Base-by-base conservation (phyloP, 192 early-diverging fungal species). In the Funneliformis geosporum region DNA sequence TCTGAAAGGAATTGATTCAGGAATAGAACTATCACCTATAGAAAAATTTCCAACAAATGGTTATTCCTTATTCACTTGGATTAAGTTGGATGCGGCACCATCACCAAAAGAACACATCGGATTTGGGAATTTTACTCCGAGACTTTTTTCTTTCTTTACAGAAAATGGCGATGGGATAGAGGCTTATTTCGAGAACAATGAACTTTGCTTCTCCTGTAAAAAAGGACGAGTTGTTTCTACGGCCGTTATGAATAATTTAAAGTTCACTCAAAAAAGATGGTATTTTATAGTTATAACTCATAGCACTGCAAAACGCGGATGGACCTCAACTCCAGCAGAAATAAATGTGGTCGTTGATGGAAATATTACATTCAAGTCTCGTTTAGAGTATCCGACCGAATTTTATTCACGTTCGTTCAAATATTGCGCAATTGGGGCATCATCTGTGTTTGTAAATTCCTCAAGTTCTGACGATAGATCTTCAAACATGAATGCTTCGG, bases 11-110 rank as follows among this genome's bases (percentile, higher is more conserved):
- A 70, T n/a, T 1, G 67, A 70, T 23, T 79, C 77, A 38, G 77
- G 77, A 4, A 47, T 79, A 50, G 25, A 62, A 60, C 44, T 79
- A 60, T 61, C 65, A 11, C 8, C 28, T 5, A 79, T 79, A 39
- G 77, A 79, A 23, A 79, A 79, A 59, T 79, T 79, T 79, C 77
- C 77, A 5, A 12, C 11, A 11, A 79, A 71, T 79, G 77, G 77
- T 42, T 79, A 79, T 59, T 79, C 77, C 7, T 79, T 79, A 5
- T 79, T 79, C 16, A 79, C 77, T 40, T 79, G 77, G 77, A 67
- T 79, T 23, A 79, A 79, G 39, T 43, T 79, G 77, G 77, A 79
- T 70, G 9, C 47, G 7, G 1, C 23, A 2, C 44, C 46, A 50
- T 79, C 66, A 33, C 25, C 18, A 42, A 67, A 78, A 2, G 59